Percentiles rank a stretch among this genome's conserved stretches.
Conservation (phyloP, 768 basidiomycete species). For the Trametes coccinea region DNA sequence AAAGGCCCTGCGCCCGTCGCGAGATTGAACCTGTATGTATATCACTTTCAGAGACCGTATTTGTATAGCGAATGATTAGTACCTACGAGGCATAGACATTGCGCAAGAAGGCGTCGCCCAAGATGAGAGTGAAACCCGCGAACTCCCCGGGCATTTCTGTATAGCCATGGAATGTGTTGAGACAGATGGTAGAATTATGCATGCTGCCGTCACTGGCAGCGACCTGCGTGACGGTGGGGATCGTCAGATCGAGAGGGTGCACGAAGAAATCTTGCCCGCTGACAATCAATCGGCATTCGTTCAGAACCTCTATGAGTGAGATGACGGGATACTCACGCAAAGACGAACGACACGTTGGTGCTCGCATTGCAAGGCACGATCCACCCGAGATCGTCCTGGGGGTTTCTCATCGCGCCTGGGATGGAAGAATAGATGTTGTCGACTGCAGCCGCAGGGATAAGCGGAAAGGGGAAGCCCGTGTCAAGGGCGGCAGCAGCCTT, state of each 20-base stretch:
- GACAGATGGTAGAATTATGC: slow-evolving; percentile 30
- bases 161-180: slow-evolving; percentile 30
- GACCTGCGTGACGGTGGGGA: slow-evolving; percentile 25
- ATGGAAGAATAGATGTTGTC: slow-evolving; percentile 35
- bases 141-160: slow-evolving; percentile 14
- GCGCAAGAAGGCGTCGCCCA: slow-evolving; percentile 38
- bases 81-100: slow-evolving; percentile 37
- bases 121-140: slow-evolving; percentile 31
- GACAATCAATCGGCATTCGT: not conserved
- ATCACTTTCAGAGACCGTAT: too few relatives aligned
- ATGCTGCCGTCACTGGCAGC: not conserved
- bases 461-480: slow-evolving; percentile 33
- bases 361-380: slow-evolving; percentile 34
- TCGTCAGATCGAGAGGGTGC: slow-evolving; percentile 37
- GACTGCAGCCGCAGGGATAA: slow-evolving; percentile 28
- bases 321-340: slow-evolving; percentile 25
- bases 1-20: slow-evolving; percentile 30
- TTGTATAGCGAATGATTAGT: not conserved
- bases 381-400: slow-evolving; percentile 15
- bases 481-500: slow-evolving; percentile 31
- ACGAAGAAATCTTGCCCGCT: slow-evolving; percentile 43
- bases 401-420: slow-evolving; percentile 30
- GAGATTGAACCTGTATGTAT: not conserved
- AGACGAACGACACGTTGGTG: slow-evolving; percentile 32
- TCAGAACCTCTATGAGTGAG: not conserved